These are phyloP conservation scores for Malus hybrid DNA, from an alignment of 331 rosid species.

Conservation along the genomic window DNA sequence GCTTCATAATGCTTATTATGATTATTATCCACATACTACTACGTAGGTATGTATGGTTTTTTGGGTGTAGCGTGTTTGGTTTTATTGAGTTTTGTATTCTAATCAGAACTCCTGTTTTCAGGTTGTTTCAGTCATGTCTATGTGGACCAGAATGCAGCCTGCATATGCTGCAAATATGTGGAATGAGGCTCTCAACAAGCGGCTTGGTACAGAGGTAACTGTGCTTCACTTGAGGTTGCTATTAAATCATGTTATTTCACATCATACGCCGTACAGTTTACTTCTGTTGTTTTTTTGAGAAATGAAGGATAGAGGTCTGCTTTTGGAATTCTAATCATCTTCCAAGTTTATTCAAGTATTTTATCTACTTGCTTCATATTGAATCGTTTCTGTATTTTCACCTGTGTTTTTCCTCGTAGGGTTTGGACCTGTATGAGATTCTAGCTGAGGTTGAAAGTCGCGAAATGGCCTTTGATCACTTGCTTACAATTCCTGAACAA, in stretches of 20 bases:
- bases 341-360: background rate
- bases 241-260: background rate
- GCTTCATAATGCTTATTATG: background rate
- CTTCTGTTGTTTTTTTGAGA: background rate
- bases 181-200: constrained; percentile 93
- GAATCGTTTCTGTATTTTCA: background rate
- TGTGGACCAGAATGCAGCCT: constrained; percentile 97
- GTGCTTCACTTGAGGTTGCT: background rate
- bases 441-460: constrained; percentile 66
- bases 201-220: constrained; percentile 76
- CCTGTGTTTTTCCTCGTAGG: constrained; percentile 28
- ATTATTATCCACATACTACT: background rate
- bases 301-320: background rate
- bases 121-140: constrained; percentile 95
- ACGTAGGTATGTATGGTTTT: background rate
- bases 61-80: background rate
- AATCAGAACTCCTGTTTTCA: constrained; percentile 26
- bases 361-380: background rate
- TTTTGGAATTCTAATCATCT: background rate
- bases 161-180: constrained; percentile 94
- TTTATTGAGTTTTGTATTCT: background rate
- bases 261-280: background rate
- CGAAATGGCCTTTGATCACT: constrained; percentile 60
- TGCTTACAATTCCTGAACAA: constrained; percentile 80
- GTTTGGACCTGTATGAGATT: constrained; percentile 64